Conservation (phyloP, 75 land plant species). For the Picea sitchensis region DNA sequence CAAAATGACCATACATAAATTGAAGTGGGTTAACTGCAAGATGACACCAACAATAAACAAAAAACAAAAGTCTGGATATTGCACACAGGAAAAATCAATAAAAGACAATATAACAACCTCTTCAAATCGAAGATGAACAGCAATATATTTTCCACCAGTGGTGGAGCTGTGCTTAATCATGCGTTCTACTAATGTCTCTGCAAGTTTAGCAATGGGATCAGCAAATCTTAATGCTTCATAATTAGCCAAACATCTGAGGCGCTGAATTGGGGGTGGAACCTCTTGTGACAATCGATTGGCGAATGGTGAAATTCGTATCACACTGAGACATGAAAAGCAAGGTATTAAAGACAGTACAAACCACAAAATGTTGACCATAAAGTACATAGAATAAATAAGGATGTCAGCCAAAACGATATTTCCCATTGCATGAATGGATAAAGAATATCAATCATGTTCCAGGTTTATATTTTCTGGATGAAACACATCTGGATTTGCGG, state of each 20-base stretch:
- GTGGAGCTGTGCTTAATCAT: slow-evolving; percentile 72
- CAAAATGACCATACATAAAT: neutral
- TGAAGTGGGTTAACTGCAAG: neutral
- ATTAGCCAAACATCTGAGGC: slow-evolving; percentile 91
- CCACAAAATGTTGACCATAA: too few species aligned
- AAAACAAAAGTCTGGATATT: neutral
- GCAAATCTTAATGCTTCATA: slow-evolving; percentile 91
- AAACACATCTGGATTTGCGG: too few species aligned
- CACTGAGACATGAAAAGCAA: slow-evolving; percentile 32
- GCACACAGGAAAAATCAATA: neutral
- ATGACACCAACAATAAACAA: neutral
- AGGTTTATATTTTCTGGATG: too few species aligned
- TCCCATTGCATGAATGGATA: too few species aligned
- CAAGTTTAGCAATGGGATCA: slow-evolving; percentile 58
- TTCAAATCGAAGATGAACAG: slow-evolving; percentile 98
- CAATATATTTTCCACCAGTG: slow-evolving; percentile 84
- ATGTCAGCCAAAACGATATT: too few species aligned
- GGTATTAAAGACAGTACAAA: too few species aligned
- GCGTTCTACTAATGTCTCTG: slow-evolving; percentile 60
- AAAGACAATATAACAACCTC: slow-evolving; percentile 48
- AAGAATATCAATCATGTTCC: too few species aligned
- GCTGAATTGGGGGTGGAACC: slow-evolving; percentile 73
- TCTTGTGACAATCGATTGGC: slow-evolving; percentile 93
- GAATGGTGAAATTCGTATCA: slow-evolving; percentile 90
- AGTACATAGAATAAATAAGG: too few species aligned